Evolutionary conservation across 495 filamentous ascomycete genomes (phyloP), one percentile per base, ranked within the genome.

Genomic region (Paragyromitra xinjiangensis): DNA sequence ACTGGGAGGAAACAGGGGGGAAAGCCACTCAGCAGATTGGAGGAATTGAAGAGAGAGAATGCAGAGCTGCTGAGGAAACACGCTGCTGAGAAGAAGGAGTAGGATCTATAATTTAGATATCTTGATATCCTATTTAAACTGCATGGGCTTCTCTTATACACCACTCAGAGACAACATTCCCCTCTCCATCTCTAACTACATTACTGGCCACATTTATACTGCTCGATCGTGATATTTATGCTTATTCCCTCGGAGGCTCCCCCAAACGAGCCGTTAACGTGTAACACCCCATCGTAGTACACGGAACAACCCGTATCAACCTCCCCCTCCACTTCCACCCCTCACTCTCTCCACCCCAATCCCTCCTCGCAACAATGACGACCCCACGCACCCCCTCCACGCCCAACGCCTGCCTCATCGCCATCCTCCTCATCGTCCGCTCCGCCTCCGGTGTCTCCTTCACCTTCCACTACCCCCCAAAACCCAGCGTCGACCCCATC

Each of bases 391-490:
- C 86, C 11, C 9, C 59, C 42, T 86, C 83, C 78, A 80, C 84
- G 1, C 85, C 85, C 51, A 89, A 89, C 79, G 84, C 89, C 76
- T 89, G 92, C 78, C 91, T 94, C 50, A 88, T 97, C 73, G 93
- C 93, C 5, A 87, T 92, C 59, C 87, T 97, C 51, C 89, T 97
- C 45, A 91, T 97, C 77, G 91, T 92, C 65, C 89, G 92, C 71
- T 92, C 93, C 6, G 90, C 91, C 65, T 91, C 92, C 76, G 94
- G 94, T 6, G 92, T 94, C 34, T 88, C 89, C 59, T 92, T 97
- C 82, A 91, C 96, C 80, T 98, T 97, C 86, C 94, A 98, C 85
- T 97, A 97, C 82, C 94, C 94, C 14, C 89, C 90, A 26, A 87
- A 85, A 71, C 90, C 88, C 8, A 86, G 86, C 67, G 83, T 77